Percentiles rank a stretch among this genome's conserved stretches.
phyloP scores from a whole-genome alignment of 805 yeast genomes.

The Lachancea waltii region DNA sequence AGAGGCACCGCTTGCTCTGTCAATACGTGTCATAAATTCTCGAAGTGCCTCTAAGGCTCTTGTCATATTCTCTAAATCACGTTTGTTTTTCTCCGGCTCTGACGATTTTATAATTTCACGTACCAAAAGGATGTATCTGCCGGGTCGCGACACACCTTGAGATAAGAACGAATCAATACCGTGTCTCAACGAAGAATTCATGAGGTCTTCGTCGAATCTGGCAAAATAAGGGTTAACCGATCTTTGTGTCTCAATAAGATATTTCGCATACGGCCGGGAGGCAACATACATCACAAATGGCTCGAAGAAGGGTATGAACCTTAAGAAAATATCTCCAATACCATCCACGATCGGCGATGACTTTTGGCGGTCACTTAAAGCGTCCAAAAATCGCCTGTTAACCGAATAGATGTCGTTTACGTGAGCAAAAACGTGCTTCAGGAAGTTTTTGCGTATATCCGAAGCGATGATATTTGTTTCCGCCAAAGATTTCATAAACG shows the following conservation, averaged over 20 bases:
- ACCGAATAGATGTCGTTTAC: conserved; percentile 80
- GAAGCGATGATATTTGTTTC: conserved; percentile 85
- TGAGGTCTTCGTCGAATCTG: conserved; percentile 86
- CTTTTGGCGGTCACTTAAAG: conserved; percentile 80
- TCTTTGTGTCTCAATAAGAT: conserved; percentile 90
- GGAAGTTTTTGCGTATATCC: conserved; percentile 82
- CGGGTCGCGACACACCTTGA: conserved; percentile 93
- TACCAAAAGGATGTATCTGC: conserved; percentile 81
- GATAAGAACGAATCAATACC: conserved; percentile 90
- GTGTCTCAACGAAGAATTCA: conserved; percentile 46
- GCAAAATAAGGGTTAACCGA: conserved; percentile 85
- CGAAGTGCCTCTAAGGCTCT: conserved; percentile 72
- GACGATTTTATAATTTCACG: conserved; percentile 81
- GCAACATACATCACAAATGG: conserved; percentile 93
- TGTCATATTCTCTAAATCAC: conserved; percentile 43
- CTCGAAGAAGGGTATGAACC: conserved; percentile 78
- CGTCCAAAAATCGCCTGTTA: conserved; percentile 81
- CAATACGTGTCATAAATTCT: conserved; percentile 62
- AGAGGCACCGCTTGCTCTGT: conserved; percentile 86
- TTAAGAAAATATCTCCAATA: conserved; percentile 82
- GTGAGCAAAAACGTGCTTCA: conserved; percentile 85
- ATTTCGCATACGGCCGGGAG: conserved; percentile 89
- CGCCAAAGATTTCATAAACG: conserved; percentile 86
- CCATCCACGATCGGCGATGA: conserved; percentile 76
- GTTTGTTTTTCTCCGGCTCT: conserved; percentile 60